Conservation (phyloP, 768 basidiomycete genomes). For the Ephemerocybe angulata region DNA sequence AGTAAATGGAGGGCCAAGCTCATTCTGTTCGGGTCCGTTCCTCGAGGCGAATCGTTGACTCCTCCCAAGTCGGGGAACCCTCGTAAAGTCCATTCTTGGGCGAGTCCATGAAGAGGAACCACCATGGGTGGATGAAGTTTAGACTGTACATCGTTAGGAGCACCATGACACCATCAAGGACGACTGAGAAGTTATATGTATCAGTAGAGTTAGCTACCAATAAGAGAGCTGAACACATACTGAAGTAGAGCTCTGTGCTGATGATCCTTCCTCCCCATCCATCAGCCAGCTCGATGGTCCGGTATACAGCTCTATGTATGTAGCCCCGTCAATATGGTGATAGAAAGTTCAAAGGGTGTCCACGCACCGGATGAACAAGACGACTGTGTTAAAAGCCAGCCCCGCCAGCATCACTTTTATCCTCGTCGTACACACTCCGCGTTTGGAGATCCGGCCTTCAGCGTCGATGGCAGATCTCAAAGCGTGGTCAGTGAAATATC, state of each 20-base stretch:
- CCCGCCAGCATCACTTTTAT: constrained; percentile 30
- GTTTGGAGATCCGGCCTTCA: neutral
- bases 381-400: constrained; percentile 35
- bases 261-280: constrained; percentile 54
- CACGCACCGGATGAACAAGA: constrained; percentile 37
- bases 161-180: constrained; percentile 51
- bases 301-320: constrained; percentile 42
- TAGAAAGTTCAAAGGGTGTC: neutral
- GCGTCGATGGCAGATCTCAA: constrained; percentile 11
- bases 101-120: constrained; percentile 24
- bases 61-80: too few species aligned
- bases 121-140: constrained; percentile 45
- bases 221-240: constrained; percentile 14
- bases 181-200: constrained; percentile 28
- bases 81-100: too few species aligned
- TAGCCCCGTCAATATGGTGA: neutral
- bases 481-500: constrained; percentile 33
- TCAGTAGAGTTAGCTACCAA: neutral
- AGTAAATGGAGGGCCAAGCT: too few species aligned
- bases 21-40: too few species aligned
- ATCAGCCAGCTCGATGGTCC: constrained; percentile 47
- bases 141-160: constrained; percentile 45
- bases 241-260: constrained; percentile 39
- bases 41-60: too few species aligned
- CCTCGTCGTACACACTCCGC: neutral